Percentiles rank a stretch among this genome's conserved stretches.
These are phyloP conservation scores for Solanum bulbocastanum DNA, from an alignment of 257 asterid species.

Conservation along the genomic window DNA sequence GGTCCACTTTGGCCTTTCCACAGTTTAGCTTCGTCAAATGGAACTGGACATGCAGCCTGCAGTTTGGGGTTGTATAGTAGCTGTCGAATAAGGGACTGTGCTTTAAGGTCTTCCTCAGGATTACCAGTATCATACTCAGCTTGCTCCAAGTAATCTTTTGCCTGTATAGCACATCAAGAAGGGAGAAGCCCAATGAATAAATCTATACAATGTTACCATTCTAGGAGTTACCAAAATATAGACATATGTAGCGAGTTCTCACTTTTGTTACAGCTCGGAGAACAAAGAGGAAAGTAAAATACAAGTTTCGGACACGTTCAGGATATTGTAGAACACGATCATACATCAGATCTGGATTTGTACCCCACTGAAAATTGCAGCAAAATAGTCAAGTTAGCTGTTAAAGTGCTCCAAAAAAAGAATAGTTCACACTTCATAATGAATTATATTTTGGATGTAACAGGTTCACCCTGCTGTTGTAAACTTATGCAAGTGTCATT, in stretches of 20 bases:
- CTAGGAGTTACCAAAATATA: background rate
- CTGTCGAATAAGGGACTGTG: conserved; percentile 67
- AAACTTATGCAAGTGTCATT: background rate
- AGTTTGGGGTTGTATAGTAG: conserved; percentile 70
- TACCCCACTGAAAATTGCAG: conserved; percentile 73
- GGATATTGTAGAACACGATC: conserved; percentile 87
- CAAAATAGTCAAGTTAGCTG: conserved; percentile 9
- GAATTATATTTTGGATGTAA: background rate
- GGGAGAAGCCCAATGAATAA: background rate
- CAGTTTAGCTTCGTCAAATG: conserved; percentile 90
- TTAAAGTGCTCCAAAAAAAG: background rate
- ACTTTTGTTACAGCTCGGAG: conserved; percentile 94
- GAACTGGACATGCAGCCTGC: conserved; percentile 83
- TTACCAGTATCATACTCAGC: conserved; percentile 84
- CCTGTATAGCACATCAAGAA: conserved; percentile 32
- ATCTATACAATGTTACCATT: background rate
- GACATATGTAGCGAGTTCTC: conserved; percentile 13
- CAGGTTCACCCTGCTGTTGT: background rate
- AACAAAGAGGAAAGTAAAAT: conserved; percentile 90
- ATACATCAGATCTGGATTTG: conserved; percentile 59
- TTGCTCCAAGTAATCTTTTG: conserved; percentile 79
- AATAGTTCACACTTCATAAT: background rate
- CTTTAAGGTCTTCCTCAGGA: conserved; percentile 66
- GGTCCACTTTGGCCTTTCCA: conserved; percentile 98
- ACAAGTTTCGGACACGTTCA: conserved; percentile 80